Base-by-base conservation (phyloP, 176 grass and related monocot species). In the Carex cristatella region DNA sequence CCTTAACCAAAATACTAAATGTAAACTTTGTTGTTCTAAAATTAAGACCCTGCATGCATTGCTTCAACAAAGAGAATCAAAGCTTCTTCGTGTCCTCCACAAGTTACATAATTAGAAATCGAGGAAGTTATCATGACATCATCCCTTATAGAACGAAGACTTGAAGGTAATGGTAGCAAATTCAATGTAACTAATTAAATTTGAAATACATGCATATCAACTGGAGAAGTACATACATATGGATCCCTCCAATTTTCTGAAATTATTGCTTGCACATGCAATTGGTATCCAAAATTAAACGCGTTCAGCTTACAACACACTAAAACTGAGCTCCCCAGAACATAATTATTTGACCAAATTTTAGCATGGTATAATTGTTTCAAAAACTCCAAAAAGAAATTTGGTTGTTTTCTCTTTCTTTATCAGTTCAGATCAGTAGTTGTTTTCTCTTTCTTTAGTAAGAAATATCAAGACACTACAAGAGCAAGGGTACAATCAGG, bases 131-230 rank as follows among this genome's bases (percentile, higher is more conserved):
- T 69, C 78, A 86, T 86, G 31, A 89, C 55, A 46, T 67, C 55
- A 77, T 89, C 87, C 35, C 69, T 61, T 27, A 54, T 18, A 12
- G 37, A n/a, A 28, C 78, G n/a, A 83, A 69, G 5, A 69, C 12
- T 42, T 10, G 14, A 83, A 86, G 15, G 86, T 57, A 37, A 15
- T 54, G 16, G 57, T 61, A 58, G 77, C 83, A 30, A 49, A 57
- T n/a, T 55, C 44, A 8, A 83, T 46, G 54, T 66, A 69, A 76
- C 77, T 78, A 69, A 76, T 66, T 78, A 42, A 74, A 51, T 70
- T 89, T 89, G 30, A 84, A 75, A 72, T 89, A 86, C 75, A 89
- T 76, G n/a, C 75, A 89, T 76, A 13, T 83, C 83, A 46, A 82
- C 42, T 8, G 86, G 68, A 28, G 77, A 42, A 44, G 83, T 58